phyloP scores from a whole-genome alignment of 176 grass and related monocot genomes.

The bread wheat (Triticum aestivum) region DNA sequence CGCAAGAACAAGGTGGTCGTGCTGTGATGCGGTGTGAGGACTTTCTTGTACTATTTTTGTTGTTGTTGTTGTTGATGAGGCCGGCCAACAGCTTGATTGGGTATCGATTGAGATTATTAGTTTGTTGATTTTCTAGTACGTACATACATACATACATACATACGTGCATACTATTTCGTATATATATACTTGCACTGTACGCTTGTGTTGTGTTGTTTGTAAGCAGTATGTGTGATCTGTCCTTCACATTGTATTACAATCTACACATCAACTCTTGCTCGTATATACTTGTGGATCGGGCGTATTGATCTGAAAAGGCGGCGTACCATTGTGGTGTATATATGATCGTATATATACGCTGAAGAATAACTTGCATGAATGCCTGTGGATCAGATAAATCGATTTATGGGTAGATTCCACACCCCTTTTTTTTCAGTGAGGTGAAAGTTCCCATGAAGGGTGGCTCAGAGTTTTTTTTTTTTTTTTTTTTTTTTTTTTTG shows the following conservation, averaged over 20 bases:
- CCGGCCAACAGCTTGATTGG: neutral
- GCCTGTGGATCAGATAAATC: too few relatives aligned
- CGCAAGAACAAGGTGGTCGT: conserved; percentile 57
- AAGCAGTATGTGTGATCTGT: neutral
- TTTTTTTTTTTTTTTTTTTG: too few relatives aligned
- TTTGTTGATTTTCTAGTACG: neutral
- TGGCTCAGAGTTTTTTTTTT: too few relatives aligned
- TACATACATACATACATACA: neutral
- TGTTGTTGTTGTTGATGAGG: conserved; percentile 1
- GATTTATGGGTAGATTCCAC: too few relatives aligned
- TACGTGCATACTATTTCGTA: neutral
- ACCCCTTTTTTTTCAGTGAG: too few relatives aligned
- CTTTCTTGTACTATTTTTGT: neutral
- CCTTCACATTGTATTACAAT: neutral
- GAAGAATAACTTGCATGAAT: too few relatives aligned
- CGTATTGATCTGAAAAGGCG: neutral
- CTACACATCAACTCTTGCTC: neutral
- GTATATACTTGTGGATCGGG: neutral
- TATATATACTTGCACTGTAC: neutral
- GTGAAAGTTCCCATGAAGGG: too few relatives aligned
- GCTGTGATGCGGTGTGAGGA: neutral
- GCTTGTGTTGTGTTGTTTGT: neutral
- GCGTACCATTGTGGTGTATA: neutral
- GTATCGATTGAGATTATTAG: neutral
- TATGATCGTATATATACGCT: too few relatives aligned